Conservation (phyloP, 495 filamentous ascomycete genomes). For the Aspergillus sclerotiicarbonarius region DNA sequence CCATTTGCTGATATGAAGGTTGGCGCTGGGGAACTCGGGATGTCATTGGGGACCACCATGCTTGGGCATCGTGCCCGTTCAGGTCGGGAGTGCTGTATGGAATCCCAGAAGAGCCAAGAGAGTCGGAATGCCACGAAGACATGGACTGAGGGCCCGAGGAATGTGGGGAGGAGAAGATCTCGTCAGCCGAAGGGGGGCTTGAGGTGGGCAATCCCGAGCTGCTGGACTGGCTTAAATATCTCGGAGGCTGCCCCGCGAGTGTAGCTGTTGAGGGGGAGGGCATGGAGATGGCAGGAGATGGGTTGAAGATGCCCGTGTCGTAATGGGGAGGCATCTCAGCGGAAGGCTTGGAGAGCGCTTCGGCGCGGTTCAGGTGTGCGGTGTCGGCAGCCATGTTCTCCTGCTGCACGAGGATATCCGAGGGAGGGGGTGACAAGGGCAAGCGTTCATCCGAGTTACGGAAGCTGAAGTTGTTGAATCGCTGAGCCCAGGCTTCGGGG, state of each 20-base stretch:
- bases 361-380: slow-evolving; percentile 15
- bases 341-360: slow-evolving; percentile 13
- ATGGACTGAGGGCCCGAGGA: slow-evolving; percentile 45
- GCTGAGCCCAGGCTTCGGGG: slow-evolving; percentile 40
- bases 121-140: slow-evolving; percentile 47
- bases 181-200: slow-evolving; percentile 43
- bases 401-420: slow-evolving; percentile 42
- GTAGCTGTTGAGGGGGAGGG: slow-evolving; percentile 32
- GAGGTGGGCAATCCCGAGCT: slow-evolving; percentile 34
- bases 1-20: slow-evolving; percentile 36
- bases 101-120: slow-evolving; percentile 34
- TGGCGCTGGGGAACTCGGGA: slow-evolving; percentile 37
- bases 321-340: slow-evolving; percentile 39
- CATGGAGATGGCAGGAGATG: slow-evolving; percentile 40
- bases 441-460: slow-evolving; percentile 38
- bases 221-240: slow-evolving; percentile 37
- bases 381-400: slow-evolving; percentile 35
- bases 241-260: slow-evolving; percentile 34
- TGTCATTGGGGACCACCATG: slow-evolving; percentile 47
- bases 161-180: slow-evolving; percentile 46
- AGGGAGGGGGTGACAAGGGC: slow-evolving; percentile 46
- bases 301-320: slow-evolving; percentile 35
- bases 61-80: slow-evolving; percentile 35
- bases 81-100: slow-evolving; percentile 41
- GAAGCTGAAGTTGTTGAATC: slow-evolving; percentile 42